Conservation (phyloP, 2,329 filamentous ascomycete species). For the Paecilomyces formosus region DNA sequence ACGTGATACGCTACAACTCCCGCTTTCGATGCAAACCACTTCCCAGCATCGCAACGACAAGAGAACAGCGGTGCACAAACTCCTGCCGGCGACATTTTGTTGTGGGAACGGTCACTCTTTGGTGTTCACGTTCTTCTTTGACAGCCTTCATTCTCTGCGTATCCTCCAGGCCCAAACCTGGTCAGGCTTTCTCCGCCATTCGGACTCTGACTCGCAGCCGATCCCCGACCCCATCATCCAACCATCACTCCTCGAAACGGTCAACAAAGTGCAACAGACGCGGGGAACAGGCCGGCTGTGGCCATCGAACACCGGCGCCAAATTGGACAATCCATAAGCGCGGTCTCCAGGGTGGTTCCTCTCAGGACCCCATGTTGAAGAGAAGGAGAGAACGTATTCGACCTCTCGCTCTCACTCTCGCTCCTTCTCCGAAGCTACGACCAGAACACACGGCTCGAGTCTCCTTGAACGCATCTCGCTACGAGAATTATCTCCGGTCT, state of each 20-base stretch:
- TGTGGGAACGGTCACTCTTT: neutral
- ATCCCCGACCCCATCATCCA: slow-evolving; percentile 13
- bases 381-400: slow-evolving; percentile 40
- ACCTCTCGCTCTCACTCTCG: slow-evolving; percentile 28
- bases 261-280: slow-evolving; percentile 4
- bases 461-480: slow-evolving; percentile 15
- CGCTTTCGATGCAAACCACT: slow-evolving; percentile 35
- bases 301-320: slow-evolving; percentile 9
- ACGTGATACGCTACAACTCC: slow-evolving; percentile 26
- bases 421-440: slow-evolving; percentile 16
- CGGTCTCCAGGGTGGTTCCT: slow-evolving; percentile 21
- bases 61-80: slow-evolving; percentile 14
- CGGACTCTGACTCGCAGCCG: slow-evolving; percentile 20
- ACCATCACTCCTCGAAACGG: slow-evolving; percentile 8
- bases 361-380: slow-evolving; percentile 40
- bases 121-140: slow-evolving; percentile 1
- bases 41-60: slow-evolving; percentile 17
- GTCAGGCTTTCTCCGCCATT: slow-evolving; percentile 8
- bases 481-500: slow-evolving; percentile 32
- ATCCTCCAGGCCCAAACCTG: slow-evolving; percentile 6
- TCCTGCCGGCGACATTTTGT: slow-evolving; percentile 1
- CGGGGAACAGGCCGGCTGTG: slow-evolving; percentile 8
- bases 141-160: slow-evolving; percentile 6
- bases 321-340: neutral
- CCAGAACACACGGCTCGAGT: slow-evolving; percentile 13